Evolutionary conservation across 225 moss, liverwort and hornwort genomes (phyloP).

Genomic region (Neckera pumila): DNA sequence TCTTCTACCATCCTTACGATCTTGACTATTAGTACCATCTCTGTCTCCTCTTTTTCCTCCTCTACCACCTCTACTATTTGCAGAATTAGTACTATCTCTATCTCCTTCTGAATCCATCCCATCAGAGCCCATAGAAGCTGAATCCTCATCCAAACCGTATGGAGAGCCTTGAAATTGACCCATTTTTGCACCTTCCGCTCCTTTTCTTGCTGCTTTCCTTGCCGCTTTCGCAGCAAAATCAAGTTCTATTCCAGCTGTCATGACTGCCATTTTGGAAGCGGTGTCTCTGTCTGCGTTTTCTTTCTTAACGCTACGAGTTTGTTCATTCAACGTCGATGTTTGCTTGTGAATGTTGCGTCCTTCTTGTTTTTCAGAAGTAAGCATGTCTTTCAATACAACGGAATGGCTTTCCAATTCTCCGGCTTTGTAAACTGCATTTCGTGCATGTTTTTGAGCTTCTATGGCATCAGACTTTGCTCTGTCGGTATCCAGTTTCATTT

Average conservation of each 20-base stretch:
- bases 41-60: not conserved
- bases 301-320: not conserved
- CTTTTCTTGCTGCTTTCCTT: too few species aligned
- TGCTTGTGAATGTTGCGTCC: not conserved
- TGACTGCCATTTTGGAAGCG: not conserved
- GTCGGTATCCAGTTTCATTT: not conserved
- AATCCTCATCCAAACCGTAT: not conserved
- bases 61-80: not conserved
- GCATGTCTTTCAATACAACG: not conserved
- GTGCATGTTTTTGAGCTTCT: not conserved
- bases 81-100: not conserved
- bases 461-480: not conserved
- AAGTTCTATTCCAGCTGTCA: not conserved
- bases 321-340: not conserved
- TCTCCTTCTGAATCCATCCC: not conserved
- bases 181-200: not conserved
- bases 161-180: not conserved
- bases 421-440: not conserved
- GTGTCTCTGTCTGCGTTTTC: not conserved
- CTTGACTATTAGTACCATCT: not conserved
- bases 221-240: not conserved
- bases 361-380: not conserved
- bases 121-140: not conserved
- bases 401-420: not conserved
- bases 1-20: not conserved